Conservation (phyloP, 768 basidiomycete species). For the Russula lepida region DNA sequence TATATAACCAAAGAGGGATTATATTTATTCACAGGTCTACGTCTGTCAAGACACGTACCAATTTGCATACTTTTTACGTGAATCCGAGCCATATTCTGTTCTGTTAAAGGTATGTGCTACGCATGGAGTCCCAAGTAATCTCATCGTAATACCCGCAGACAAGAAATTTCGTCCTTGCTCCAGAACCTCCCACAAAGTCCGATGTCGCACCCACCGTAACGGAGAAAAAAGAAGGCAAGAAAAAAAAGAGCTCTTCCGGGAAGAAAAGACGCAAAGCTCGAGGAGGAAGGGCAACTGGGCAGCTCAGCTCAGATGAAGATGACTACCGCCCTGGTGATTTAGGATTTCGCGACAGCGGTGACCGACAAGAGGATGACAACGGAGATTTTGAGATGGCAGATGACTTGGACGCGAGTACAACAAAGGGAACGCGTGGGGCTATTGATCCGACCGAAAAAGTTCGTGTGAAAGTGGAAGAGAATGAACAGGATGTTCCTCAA, state of each 20-base stretch:
- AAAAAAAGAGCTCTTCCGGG: conserved; percentile 17
- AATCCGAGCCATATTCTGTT: conserved; percentile 73
- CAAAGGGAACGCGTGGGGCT: background rate
- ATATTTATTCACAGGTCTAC: background rate
- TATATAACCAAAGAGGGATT: conserved; percentile 2
- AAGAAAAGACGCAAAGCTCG: background rate
- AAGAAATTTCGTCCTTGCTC: conserved; percentile 31
- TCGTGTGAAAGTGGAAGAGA: conserved; percentile 7
- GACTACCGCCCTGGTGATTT: background rate
- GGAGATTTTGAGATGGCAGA: background rate
- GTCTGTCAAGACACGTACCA: conserved; percentile 64
- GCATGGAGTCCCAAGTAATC: background rate
- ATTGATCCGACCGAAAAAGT: background rate
- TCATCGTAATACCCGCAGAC: conserved; percentile 27
- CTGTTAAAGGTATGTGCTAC: conserved; percentile 58
- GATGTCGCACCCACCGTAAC: background rate
- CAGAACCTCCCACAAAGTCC: conserved; percentile 22
- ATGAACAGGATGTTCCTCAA: background rate
- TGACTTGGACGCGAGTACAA: background rate
- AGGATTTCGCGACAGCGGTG: background rate
- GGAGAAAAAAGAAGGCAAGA: conserved; percentile 11
- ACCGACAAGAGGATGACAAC: background rate
- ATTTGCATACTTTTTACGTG: conserved; percentile 83
- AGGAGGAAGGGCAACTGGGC: background rate
- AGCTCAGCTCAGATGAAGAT: background rate